Conservation (phyloP, 495 filamentous ascomycete genomes). For the Hypoxylon subgilvum region DNA sequence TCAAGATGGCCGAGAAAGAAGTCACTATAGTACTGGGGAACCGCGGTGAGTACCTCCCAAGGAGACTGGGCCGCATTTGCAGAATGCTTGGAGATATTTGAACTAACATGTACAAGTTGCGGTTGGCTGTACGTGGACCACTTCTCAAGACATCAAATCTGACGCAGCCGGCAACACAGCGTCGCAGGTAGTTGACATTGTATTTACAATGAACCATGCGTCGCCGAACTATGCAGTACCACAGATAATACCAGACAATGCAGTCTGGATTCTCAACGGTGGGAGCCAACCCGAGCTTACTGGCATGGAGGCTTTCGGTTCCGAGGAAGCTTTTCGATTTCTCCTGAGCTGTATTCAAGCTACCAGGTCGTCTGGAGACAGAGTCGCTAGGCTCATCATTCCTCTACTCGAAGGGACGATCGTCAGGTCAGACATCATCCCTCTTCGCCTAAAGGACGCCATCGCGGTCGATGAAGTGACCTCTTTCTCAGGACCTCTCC, state of each 20-base stretch:
- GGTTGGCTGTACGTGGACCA: conserved; percentile 26
- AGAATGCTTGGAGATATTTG: neutral
- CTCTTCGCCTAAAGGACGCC: conserved; percentile 33
- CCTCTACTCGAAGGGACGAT: conserved; percentile 28
- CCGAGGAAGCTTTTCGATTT: conserved; percentile 24
- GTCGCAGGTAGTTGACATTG: conserved; percentile 9
- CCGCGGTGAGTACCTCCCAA: conserved; percentile 6
- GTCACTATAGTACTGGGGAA: conserved; percentile 3
- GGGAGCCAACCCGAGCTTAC: neutral
- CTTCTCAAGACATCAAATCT: conserved; percentile 5
- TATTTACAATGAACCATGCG: neutral
- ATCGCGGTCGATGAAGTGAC: conserved; percentile 19
- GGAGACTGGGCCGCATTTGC: neutral
- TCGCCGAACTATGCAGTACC: neutral
- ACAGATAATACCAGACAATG: neutral
- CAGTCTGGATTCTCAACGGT: neutral
- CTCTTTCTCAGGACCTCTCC: conserved; percentile 31
- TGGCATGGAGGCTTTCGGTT: conserved; percentile 17
- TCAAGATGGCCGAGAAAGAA: conserved; percentile 18
- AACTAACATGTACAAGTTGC: conserved; percentile 13
- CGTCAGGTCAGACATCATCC: conserved; percentile 35
- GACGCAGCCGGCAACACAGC: neutral
- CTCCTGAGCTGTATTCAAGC: conserved; percentile 28
- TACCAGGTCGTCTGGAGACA: conserved; percentile 1
- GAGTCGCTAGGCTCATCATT: conserved; percentile 28